Evolutionary conservation across 1,139 yeast genomes (phyloP).

Genomic region (Sugiyamaella castrensis): DNA sequence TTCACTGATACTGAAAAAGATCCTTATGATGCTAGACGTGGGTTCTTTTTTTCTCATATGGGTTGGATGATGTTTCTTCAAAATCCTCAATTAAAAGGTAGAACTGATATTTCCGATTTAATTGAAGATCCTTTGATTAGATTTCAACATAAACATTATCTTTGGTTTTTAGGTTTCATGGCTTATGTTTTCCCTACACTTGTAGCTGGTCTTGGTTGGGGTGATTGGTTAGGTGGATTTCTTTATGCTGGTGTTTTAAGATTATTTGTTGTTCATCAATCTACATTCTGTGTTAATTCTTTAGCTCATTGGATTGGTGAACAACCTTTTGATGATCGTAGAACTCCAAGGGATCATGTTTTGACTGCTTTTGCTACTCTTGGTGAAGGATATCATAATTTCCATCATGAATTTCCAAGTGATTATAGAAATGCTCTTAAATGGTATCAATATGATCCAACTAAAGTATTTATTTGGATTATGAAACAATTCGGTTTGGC

Average conservation of each 20-base stretch:
- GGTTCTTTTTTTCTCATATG: constrained; percentile 93
- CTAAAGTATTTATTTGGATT: constrained; percentile 72
- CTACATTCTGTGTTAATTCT: constrained; percentile 97
- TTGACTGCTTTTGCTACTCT: constrained; percentile 92
- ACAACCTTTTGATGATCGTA: constrained; percentile 96
- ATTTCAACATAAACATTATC: constrained; percentile 90
- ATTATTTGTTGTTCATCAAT: constrained; percentile 86
- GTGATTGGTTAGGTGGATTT: constrained; percentile 90
- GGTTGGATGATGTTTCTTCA: constrained; percentile 97
- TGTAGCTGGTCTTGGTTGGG: constrained; percentile 76
- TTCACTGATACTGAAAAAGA: constrained; percentile 96
- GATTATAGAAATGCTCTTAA: constrained; percentile 97
- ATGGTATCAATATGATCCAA: constrained; percentile 99
- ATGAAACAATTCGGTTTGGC: constrained; percentile 81
- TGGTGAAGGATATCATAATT: constrained; percentile 99
- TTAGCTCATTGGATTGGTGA: constrained; percentile 98
- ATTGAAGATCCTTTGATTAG: constrained; percentile 86
- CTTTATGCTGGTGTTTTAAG: constrained; percentile 87
- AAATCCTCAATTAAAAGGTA: constrained; percentile 90
- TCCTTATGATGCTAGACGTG: constrained; percentile 95
- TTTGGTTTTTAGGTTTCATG: constrained; percentile 60
- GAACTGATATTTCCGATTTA: constrained; percentile 94
- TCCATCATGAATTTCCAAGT: constrained; percentile 98
- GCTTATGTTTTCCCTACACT: constrained; percentile 74
- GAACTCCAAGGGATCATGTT: constrained; percentile 96